These are phyloP conservation scores for Pseudofabraea citricarpa DNA, from an alignment of 2,329 filamentous ascomycete genomes.

Conservation along the genomic window DNA sequence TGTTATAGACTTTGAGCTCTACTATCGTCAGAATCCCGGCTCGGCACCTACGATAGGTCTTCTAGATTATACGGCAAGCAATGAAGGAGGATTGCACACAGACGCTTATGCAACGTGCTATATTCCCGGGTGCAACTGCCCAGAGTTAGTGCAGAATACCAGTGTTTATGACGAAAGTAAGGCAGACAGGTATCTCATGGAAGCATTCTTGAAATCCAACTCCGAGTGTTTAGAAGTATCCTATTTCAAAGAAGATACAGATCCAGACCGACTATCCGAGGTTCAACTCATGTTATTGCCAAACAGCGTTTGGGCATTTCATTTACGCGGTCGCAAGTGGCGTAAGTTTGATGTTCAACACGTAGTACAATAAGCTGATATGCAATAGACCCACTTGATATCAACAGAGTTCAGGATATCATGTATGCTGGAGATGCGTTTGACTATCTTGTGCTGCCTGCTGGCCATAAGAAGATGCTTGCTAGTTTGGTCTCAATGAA, in stretches of 20 bases:
- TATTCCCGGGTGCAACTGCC: neutral
- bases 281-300: neutral
- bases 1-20: neutral
- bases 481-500: neutral
- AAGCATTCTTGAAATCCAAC: neutral
- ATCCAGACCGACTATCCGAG: neutral
- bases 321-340: neutral
- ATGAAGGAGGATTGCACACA: neutral
- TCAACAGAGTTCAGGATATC: neutral
- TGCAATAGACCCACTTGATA: neutral
- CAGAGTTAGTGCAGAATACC: neutral
- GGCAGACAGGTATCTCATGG: neutral
- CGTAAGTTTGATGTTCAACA: neutral
- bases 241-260: neutral
- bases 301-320: neutral
- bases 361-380: no score
- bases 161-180: neutral
- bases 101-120: neutral
- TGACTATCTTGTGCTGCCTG: neutral
- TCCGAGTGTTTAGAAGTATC: neutral
- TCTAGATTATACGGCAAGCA: neutral
- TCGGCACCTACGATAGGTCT: neutral
- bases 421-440: neutral
- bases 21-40: neutral
- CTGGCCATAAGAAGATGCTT: neutral